Evolutionary conservation across 768 basidiomycete species (phyloP).

Genomic region (Lactifluus volemus): DNA sequence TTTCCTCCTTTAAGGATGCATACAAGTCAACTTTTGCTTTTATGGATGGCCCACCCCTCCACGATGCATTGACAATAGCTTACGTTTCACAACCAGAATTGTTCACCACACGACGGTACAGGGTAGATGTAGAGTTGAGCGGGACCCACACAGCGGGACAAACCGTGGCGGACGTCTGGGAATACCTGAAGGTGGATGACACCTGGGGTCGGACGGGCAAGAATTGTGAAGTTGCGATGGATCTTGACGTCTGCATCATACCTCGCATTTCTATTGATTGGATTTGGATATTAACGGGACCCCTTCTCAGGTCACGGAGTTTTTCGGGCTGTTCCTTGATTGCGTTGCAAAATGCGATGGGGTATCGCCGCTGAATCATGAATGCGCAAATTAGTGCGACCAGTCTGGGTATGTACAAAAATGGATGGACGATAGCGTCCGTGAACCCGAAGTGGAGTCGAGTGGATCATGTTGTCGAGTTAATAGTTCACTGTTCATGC

Average conservation of each 20-base stretch:
- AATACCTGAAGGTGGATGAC: slow-evolving; percentile 48
- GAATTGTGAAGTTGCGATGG: slow-evolving; percentile 66
- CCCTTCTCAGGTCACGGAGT: slow-evolving; percentile 43
- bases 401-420: background rate
- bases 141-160: slow-evolving; percentile 63
- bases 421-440: background rate
- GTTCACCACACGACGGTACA: slow-evolving; percentile 52
- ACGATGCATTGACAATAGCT: slow-evolving; percentile 77
- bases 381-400: background rate
- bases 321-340: slow-evolving; percentile 58
- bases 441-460: background rate
- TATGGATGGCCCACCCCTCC: slow-evolving; percentile 75
- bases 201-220: slow-evolving; percentile 67
- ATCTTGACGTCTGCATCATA: slow-evolving; percentile 48
- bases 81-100: slow-evolving; percentile 64
- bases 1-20: slow-evolving; percentile 62
- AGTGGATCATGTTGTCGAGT: background rate
- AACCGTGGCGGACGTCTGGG: slow-evolving; percentile 74
- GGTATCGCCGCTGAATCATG: slow-evolving; percentile 48
- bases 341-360: slow-evolving; percentile 50
- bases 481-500: slow-evolving; percentile 22
- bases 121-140: slow-evolving; percentile 75
- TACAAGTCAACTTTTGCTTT: slow-evolving; percentile 78
- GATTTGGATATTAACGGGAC: background rate
- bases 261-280: background rate